A percentile compares a stretch with the other conserved stretches of the same genome.
Evolutionary conservation across 208 protist species (phyloP).

Genomic region (Wallacemonas collosoma): DNA sequence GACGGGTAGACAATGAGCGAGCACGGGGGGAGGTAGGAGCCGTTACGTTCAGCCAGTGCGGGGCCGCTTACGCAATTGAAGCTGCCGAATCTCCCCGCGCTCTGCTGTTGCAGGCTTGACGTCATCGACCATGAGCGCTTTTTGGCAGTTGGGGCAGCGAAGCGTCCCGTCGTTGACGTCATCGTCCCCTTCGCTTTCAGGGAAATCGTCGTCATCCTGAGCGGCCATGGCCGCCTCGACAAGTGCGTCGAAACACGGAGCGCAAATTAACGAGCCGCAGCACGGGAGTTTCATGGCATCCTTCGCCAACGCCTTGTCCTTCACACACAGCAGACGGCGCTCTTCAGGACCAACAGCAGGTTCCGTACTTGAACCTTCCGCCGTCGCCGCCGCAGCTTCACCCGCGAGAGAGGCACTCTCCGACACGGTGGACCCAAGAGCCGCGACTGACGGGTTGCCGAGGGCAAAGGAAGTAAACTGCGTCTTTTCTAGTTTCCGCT

Average conservation of each 20-base stretch:
- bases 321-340: constrained; percentile 31
- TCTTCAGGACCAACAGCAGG: background rate
- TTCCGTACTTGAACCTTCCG: background rate
- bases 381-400: background rate
- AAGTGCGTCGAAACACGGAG: constrained; percentile 62
- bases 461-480: constrained; percentile 54
- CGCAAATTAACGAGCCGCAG: constrained; percentile 62
- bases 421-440: background rate
- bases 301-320: constrained; percentile 52
- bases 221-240: constrained; percentile 54
- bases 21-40: too few species aligned
- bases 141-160: constrained; percentile 67
- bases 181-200: constrained; percentile 15
- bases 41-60: constrained; percentile 8
- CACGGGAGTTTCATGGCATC: constrained; percentile 77
- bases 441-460: background rate
- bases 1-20: too few species aligned
- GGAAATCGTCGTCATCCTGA: constrained; percentile 11
- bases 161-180: constrained; percentile 36
- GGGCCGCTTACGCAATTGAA: constrained; percentile 2
- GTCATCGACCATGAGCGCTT: constrained; percentile 74
- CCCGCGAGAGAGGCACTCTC: constrained; percentile 3
- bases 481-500: constrained; percentile 64
- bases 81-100: constrained; percentile 50
- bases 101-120: constrained; percentile 56